These are phyloP conservation scores for Angophora floribunda DNA, from an alignment of 345 rosid species.

Conservation along the genomic window DNA sequence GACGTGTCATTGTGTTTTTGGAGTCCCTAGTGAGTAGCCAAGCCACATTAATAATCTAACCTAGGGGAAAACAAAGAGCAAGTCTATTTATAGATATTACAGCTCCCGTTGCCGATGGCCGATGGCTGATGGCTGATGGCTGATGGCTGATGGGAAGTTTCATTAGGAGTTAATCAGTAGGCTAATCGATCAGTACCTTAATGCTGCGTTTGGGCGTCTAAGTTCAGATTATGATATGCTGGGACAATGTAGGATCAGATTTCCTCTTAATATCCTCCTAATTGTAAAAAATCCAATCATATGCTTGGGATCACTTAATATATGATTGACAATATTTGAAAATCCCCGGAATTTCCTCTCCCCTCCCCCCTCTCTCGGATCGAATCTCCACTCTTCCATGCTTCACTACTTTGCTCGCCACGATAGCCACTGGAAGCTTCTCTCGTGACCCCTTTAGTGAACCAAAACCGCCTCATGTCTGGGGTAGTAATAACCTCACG, in stretches of 20 bases:
- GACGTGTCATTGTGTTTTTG: neutral
- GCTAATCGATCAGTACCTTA: neutral
- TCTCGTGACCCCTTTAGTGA: too few relatives aligned
- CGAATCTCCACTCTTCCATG: neutral
- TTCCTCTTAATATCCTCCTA: neutral
- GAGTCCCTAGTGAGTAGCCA: neutral
- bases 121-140: neutral
- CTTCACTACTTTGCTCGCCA: neutral
- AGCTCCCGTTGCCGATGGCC: neutral
- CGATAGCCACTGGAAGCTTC: too few relatives aligned
- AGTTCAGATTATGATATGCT: neutral
- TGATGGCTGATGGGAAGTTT: neutral
- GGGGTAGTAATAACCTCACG: neutral
- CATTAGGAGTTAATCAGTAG: neutral
- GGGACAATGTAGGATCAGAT: too few relatives aligned
- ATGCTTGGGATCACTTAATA: too few relatives aligned
- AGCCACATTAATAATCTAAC: neutral
- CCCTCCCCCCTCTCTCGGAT: too few relatives aligned
- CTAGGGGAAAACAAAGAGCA: neutral
- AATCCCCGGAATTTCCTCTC: too few relatives aligned
- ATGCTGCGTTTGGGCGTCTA: neutral
- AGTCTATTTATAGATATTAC: neutral
- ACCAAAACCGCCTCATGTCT: neutral
- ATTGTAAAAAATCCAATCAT: too few relatives aligned
- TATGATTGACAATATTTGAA: too few relatives aligned